These are phyloP conservation scores for Saccharomyces mikatae DNA, from an alignment of 805 yeast species.

Conservation along the genomic window DNA sequence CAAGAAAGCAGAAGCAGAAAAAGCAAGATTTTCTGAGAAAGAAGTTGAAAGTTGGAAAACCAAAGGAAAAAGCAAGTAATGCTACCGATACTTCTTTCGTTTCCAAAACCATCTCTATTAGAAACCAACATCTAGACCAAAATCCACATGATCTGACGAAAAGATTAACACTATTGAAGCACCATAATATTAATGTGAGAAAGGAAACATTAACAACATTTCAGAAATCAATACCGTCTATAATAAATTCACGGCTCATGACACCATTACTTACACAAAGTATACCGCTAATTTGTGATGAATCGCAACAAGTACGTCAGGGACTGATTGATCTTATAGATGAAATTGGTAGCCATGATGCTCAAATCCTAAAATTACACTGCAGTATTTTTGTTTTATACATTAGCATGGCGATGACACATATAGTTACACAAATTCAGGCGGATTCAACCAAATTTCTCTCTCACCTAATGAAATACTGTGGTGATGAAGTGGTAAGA, in stretches of 20 bases:
- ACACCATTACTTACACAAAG: conserved; percentile 26
- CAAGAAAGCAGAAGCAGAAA: conserved; percentile 33
- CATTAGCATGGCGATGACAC: conserved; percentile 88
- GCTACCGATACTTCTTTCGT: conserved; percentile 81
- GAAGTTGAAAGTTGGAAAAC: conserved; percentile 84
- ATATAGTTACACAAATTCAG: conserved; percentile 68
- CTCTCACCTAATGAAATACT: conserved; percentile 46
- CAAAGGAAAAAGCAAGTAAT: conserved; percentile 60
- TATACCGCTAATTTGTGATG: conserved; percentile 41
- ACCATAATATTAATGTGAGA: conserved; percentile 62
- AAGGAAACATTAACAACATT: conserved; percentile 59
- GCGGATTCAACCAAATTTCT: conserved; percentile 67
- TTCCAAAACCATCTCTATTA: conserved; percentile 41
- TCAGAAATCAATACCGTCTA: conserved; percentile 43
- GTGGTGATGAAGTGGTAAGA: conserved; percentile 48
- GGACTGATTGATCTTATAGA: conserved; percentile 42
- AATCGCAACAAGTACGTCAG: conserved; percentile 54
- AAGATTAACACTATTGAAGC: conserved; percentile 61
- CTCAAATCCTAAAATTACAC: conserved; percentile 53
- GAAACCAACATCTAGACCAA: conserved; percentile 24
- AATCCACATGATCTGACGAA: conserved; percentile 45
- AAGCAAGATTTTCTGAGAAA: conserved; percentile 46
- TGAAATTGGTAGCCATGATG: conserved; percentile 41
- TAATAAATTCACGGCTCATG: conserved; percentile 25
- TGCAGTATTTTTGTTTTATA: conserved; percentile 57